Evolutionary conservation across 2,329 filamentous ascomycete genomes (phyloP).

Genomic region (Xylariaceae sp.): DNA sequence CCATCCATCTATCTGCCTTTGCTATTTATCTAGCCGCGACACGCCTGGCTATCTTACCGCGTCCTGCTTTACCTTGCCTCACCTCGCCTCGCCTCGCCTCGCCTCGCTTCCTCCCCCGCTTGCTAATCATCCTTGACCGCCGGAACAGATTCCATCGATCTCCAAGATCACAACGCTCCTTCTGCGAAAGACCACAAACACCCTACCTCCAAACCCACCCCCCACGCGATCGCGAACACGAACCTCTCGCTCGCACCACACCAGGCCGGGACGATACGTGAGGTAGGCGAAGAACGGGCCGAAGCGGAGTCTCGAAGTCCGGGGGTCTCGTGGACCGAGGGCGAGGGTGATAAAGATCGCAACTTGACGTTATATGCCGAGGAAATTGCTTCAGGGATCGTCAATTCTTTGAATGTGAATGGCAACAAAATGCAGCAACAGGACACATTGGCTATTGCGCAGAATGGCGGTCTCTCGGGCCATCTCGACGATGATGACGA

Average conservation of each 20-base stretch:
- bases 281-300: constrained; percentile 69
- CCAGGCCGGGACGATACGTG: constrained; percentile 77
- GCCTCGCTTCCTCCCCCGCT: constrained; percentile 12
- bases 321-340: constrained; percentile 49
- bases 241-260: constrained; percentile 60
- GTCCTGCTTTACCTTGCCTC: constrained; percentile 12
- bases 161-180: constrained; percentile 76
- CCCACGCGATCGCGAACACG: constrained; percentile 36
- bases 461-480: constrained; percentile 51
- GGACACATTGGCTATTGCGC: constrained; percentile 54
- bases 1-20: not conserved
- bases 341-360: constrained; percentile 37
- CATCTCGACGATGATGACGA: constrained; percentile 55
- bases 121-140: constrained; percentile 28
- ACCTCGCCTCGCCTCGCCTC: constrained; percentile 4
- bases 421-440: constrained; percentile 44
- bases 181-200: constrained; percentile 77
- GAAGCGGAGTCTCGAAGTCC: constrained; percentile 65
- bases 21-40: not conserved
- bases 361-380: constrained; percentile 43
- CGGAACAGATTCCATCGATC: constrained; percentile 79
- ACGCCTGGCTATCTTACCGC: not conserved
- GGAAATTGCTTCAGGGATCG: constrained; percentile 39
- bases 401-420: constrained; percentile 37
- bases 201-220: constrained; percentile 45